Evolutionary conservation across 2,329 filamentous ascomycete genomes (phyloP).

Genomic region (Scedosporium dehoogii): DNA sequence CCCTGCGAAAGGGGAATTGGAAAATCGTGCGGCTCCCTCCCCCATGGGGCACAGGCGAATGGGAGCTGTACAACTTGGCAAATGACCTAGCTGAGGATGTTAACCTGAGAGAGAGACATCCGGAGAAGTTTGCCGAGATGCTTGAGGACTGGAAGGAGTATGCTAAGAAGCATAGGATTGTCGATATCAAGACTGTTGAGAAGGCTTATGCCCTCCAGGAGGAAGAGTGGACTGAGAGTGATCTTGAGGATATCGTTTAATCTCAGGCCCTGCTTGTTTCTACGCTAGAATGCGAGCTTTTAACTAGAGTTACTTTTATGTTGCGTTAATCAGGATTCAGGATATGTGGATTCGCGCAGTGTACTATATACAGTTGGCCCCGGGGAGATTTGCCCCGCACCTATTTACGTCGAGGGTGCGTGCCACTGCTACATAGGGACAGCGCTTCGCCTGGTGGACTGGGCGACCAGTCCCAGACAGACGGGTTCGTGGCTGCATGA

Average conservation of each 20-base stretch:
- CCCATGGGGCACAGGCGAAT: slow-evolving; percentile 35
- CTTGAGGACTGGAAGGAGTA: slow-evolving; percentile 45
- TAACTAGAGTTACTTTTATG: no score
- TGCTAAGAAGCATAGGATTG: slow-evolving; percentile 14
- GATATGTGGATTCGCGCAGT: no score
- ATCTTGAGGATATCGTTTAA: neutral
- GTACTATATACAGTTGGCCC: no score
- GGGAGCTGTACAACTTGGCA: slow-evolving; percentile 46
- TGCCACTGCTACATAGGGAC: no score
- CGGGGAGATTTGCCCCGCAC: no score
- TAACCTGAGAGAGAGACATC: slow-evolving; percentile 29
- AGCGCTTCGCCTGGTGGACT: no score
- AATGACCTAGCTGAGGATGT: slow-evolving; percentile 41
- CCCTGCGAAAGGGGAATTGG: slow-evolving; percentile 45
- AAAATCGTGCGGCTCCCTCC: slow-evolving; percentile 49
- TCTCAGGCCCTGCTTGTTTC: no score
- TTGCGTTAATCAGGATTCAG: no score
- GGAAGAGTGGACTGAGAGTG: slow-evolving; percentile 1
- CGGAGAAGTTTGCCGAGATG: slow-evolving; percentile 34
- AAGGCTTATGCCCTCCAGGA: neutral
- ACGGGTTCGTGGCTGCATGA: no score
- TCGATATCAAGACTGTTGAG: slow-evolving; percentile 1
- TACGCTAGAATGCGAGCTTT: no score
- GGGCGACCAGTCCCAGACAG: no score
- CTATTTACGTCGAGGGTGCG: no score